phyloP scores from a whole-genome alignment of 2,329 filamentous ascomycete species.

The Aureobasidium sp. region DNA sequence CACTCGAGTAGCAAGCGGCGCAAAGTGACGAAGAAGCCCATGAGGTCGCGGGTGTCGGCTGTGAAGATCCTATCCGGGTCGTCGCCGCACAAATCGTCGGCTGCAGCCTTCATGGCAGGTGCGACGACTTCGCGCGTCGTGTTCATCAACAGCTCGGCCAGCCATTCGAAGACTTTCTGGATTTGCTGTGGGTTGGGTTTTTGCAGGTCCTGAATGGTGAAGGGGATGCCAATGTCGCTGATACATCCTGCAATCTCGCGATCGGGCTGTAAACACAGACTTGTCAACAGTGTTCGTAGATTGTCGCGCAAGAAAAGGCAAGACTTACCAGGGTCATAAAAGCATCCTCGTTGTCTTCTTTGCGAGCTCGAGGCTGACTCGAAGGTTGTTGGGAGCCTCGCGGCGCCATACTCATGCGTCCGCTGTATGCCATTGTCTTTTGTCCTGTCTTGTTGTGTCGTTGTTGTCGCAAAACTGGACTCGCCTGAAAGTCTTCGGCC shows the following conservation, averaged over 20 bases:
- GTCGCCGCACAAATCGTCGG: conserved; percentile 78
- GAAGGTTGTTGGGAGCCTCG: conserved; percentile 28
- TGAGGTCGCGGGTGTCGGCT: conserved; percentile 81
- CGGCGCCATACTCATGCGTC: conserved; percentile 45
- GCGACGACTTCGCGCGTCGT: conserved; percentile 88
- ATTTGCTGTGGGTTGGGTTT: conserved; percentile 93
- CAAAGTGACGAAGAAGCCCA: conserved; percentile 89
- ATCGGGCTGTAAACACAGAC: conserved; percentile 43
- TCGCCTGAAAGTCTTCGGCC: neutral
- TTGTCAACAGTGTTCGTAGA: conserved; percentile 18
- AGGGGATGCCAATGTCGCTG: conserved; percentile 89
- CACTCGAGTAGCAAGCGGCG: conserved; percentile 74
- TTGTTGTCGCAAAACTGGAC: conserved; percentile 4
- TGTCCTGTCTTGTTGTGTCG: neutral
- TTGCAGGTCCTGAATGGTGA: conserved; percentile 76
- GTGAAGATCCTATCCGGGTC: conserved; percentile 72
- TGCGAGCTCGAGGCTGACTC: conserved; percentile 30
- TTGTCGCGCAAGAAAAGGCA: neutral
- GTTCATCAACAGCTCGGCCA: conserved; percentile 89
- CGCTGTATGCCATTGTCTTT: conserved; percentile 40
- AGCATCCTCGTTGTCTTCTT: conserved; percentile 40
- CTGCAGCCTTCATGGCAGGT: conserved; percentile 87
- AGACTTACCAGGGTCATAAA: conserved; percentile 44
- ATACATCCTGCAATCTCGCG: conserved; percentile 93
- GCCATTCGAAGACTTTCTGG: conserved; percentile 97